Evolutionary conservation across 1,284 basidiomycete genomes (phyloP).

Genomic region (Ustilago cynodontis): DNA sequence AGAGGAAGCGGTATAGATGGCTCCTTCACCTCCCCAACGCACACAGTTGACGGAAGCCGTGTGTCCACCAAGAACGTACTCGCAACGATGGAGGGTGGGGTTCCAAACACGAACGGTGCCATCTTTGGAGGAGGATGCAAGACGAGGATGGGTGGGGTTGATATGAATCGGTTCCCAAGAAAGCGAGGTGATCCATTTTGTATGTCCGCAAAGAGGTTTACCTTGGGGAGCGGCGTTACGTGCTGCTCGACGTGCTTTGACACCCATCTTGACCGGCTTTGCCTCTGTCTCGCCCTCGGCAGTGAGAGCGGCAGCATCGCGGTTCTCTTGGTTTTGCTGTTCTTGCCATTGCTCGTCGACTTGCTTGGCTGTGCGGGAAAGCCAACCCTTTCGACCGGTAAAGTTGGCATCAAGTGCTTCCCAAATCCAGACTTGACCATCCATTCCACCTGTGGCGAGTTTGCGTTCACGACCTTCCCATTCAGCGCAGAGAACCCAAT

Average conservation of each 20-base stretch:
- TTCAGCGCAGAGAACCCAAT: conserved; percentile 96
- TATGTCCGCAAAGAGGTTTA: conserved; percentile 78
- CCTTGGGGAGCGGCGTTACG: conserved; percentile 62
- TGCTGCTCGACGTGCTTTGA: conserved; percentile 58
- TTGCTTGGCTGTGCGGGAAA: conserved; percentile 53
- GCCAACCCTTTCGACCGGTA: conserved; percentile 61
- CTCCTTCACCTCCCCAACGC: conserved; percentile 82
- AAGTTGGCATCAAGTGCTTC: conserved; percentile 55
- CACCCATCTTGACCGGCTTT: conserved; percentile 53
- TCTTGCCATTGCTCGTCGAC: conserved; percentile 56
- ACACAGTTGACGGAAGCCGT: conserved; percentile 94
- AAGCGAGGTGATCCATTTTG: conserved; percentile 97
- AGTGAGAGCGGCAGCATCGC: conserved; percentile 6
- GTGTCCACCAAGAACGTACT: conserved; percentile 92
- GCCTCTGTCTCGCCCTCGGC: conserved; percentile 9
- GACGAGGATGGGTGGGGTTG: conserved; percentile 72
- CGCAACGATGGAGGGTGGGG: conserved; percentile 78
- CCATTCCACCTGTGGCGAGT: conserved; percentile 79
- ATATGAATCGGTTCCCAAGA: conserved; percentile 94
- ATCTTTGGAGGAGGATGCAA: conserved; percentile 96
- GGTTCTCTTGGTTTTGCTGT: conserved; percentile 21
- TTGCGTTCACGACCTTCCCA: conserved; percentile 94
- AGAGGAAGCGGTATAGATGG: conserved; percentile 86
- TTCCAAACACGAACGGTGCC: conserved; percentile 95
- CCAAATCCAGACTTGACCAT: conserved; percentile 68